Evolutionary conservation across 116 monocot genomes (phyloP).

Genomic region (Thalassia testudinum): DNA sequence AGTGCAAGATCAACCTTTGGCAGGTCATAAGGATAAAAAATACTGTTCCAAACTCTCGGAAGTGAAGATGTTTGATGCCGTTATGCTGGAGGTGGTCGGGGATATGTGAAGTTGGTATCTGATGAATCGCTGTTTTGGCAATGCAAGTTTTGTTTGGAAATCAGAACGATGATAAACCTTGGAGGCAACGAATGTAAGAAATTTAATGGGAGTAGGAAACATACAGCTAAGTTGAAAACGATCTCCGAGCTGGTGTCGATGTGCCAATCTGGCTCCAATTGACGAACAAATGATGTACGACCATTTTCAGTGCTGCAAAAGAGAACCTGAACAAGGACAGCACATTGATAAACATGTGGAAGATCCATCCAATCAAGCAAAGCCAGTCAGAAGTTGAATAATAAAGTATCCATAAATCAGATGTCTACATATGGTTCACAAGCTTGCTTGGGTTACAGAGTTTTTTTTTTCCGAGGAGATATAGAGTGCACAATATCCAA

Average conservation of each 20-base stretch:
- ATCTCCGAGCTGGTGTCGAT: slow-evolving; percentile 69
- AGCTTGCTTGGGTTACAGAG: too few relatives aligned
- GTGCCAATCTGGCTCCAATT: slow-evolving; percentile 89
- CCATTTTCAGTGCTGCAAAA: slow-evolving; percentile 91
- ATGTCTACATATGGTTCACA: too few relatives aligned
- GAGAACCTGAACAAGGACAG: slow-evolving; percentile 85
- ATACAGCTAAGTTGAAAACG: slow-evolving; percentile 65
- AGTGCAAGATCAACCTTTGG: too few relatives aligned
- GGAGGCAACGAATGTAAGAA: too few relatives aligned
- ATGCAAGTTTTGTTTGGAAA: too few relatives aligned
- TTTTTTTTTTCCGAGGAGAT: too few relatives aligned
- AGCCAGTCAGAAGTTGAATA: too few relatives aligned
- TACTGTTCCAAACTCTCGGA: slow-evolving; percentile 71
- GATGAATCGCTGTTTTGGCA: slow-evolving; percentile 63
- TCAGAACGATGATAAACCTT: too few relatives aligned
- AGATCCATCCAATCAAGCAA: too few relatives aligned
- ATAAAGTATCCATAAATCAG: too few relatives aligned
- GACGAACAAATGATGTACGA: slow-evolving; percentile 84
- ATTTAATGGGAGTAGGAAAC: slow-evolving; percentile 3
- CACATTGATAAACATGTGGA: too few relatives aligned
- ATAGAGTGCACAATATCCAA: too few relatives aligned
- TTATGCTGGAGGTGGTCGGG: slow-evolving; percentile 22
- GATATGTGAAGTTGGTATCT: slow-evolving; percentile 64
- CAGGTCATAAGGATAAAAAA: slow-evolving; percentile 14
- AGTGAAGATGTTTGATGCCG: slow-evolving; percentile 52